phyloP scores from a whole-genome alignment of 202 grass and related monocot genomes.

The Digitaria exilis region DNA sequence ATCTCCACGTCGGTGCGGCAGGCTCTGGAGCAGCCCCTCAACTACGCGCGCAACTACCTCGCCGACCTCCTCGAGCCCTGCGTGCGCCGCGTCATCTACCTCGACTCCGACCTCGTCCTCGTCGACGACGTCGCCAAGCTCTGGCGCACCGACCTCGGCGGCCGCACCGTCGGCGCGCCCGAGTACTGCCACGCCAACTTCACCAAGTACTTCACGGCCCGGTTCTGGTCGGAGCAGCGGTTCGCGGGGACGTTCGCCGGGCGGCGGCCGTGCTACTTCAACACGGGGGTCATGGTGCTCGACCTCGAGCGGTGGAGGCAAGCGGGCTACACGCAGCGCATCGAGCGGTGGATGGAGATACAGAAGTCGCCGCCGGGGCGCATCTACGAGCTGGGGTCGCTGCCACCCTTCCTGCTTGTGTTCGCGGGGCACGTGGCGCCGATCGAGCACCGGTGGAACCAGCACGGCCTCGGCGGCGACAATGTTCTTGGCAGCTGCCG shows the following conservation, averaged over 20 bases:
- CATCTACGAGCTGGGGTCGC: conserved; percentile 94
- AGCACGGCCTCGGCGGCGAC: conserved; percentile 94
- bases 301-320: conserved; percentile 79
- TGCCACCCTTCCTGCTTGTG: conserved; percentile 94
- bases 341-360: conserved; percentile 98
- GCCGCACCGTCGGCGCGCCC: conserved; percentile 74
- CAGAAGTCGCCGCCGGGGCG: conserved; percentile 69
- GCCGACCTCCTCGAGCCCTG: conserved; percentile 82
- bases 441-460: conserved; percentile 99
- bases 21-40: conserved; percentile 89
- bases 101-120: conserved; percentile 86
- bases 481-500: conserved; percentile 90
- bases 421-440: conserved; percentile 92
- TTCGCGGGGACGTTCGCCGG: conserved; percentile 61
- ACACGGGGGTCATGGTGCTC: conserved; percentile 95
- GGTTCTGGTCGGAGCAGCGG: conserved; percentile 73
- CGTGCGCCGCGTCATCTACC: conserved; percentile 80
- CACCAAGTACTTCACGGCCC: conserved; percentile 81
- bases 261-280: conserved; percentile 85
- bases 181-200: conserved; percentile 98
- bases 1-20: conserved; percentile 89
- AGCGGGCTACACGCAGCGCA: conserved; percentile 61
- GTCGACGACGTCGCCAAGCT: conserved; percentile 93
- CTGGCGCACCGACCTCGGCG: conserved; percentile 72
- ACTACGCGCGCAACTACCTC: conserved; percentile 93